Evolutionary conservation across 768 basidiomycete genomes (phyloP), one percentile per base, ranked within the genome.

Genomic region (Hebeloma cylindrosporum): DNA sequence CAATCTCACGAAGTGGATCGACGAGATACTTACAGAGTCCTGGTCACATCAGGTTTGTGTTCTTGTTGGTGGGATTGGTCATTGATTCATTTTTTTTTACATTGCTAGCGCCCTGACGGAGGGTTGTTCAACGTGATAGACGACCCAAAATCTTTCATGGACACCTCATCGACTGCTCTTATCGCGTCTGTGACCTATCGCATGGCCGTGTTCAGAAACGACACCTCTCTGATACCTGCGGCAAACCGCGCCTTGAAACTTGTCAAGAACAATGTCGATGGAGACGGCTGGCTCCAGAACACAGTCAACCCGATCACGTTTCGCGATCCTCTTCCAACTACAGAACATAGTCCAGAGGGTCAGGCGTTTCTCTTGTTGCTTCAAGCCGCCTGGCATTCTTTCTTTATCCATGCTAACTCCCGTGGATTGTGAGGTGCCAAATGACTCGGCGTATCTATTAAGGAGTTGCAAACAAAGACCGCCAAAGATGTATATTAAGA

Each of bases 321-420:
- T 63, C 53, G 65, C 44, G 60, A 66, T 4, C 67, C 67, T 14
- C 65, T 64, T 6, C 28, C 51, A 4, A 54, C 62, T 17, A 69
- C 71, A 3, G 46, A 54, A 7, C 59, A 72, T 37, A 77, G 74
- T 52, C 78, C 82, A 4, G 82, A 83, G 59, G 79, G 74, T 1
- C 78, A 83, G 59, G 72, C 78, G 2, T 83, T 85, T 54, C 74
- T 80, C 18, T 57, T 82, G 6, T 58, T 81, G 27, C 64, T 83
- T 47, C 65, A 79, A 31, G 60, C 80, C 5, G 77, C 77, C 5
- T 60, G 60, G 54, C 43, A 48, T 23, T 51, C 57, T 26, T 63
- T 60, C 33, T 38, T n/a, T 11, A 18, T 26, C 22, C 14, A 17
- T 27, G 5, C 8, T 18, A 28, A 40, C 16, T 28, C 22, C 17